Base-by-base conservation (phyloP, 768 basidiomycete genomes). In the Coprinopsis cinerea region DNA sequence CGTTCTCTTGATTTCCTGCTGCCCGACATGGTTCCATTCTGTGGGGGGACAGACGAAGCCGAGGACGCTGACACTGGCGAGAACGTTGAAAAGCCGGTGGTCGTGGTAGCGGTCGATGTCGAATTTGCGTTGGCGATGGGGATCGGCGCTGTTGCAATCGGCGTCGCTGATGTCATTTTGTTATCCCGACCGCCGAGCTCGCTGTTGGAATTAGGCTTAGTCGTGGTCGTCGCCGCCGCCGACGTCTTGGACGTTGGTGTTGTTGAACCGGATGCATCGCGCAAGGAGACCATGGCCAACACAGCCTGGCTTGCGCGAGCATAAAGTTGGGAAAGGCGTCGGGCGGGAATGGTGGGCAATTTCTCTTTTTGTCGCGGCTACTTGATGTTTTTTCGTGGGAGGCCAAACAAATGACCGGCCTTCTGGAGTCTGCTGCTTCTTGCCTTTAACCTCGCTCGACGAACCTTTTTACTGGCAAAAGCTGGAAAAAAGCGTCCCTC, bases 121-220 rank as follows among this genome's bases (percentile, higher is more conserved):
- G 48, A 49, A 28, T 49, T 41, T 39, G 40, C 28, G 23, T 28
- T 43, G 48, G 48, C 48, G 18, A 49, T 43, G 2, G 48, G 48
- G n/a, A 49, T 49, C 3, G 48, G 48, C n/a, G 48, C 10, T 14
- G 39, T 18, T n/a, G 24, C 11, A 10, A 17, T 39, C 7, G 37
- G 9, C 18, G 37, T 10, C 43, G 40, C 20, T 42, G 48, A 40
- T 43, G 48, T 49, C 40, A 30, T 43, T 24, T 34, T 22, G 41
- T 15, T 7, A n/a, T 14, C 36, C 10, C 14, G n/a, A 17, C n/a
- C n/a, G n/a, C n/a, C n/a, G n/a, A n/a, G n/a, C n/a, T n/a, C n/a
- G 32, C 20, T 3, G 36, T 6, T 15, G 15, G 47, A 17, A 41
- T 26, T 40, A 25, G 36, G n/a, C 37, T 25, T 37, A 23, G 5